These are phyloP conservation scores for Vigna angularis DNA, from an alignment of 306 rosid genomes.

Conservation along the genomic window DNA sequence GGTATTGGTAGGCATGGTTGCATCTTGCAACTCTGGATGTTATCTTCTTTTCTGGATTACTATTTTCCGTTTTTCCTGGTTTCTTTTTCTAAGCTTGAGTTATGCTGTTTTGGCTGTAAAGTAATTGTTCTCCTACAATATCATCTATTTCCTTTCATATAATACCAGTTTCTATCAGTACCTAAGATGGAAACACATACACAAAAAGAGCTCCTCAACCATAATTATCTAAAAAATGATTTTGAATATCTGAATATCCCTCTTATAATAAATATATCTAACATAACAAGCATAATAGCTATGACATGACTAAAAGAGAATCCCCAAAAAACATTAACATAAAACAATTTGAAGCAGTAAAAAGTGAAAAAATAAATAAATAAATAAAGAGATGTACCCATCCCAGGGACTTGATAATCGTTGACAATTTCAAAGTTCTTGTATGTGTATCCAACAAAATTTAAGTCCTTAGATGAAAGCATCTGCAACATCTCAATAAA, in stretches of 20 bases:
- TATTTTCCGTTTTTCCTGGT: no score
- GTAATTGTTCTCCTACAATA: no score
- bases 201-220: slow-evolving; percentile 1
- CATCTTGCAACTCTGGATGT: no score
- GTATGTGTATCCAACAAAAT: slow-evolving; percentile 96
- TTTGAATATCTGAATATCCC: background rate
- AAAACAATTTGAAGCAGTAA: slow-evolving; percentile 25
- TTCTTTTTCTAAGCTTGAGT: no score
- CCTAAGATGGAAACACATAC: slow-evolving; percentile 17
- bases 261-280: background rate
- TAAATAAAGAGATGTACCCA: slow-evolving; percentile 60
- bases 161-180: background rate
- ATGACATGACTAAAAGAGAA: slow-evolving; percentile 29
- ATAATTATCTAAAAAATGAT: slow-evolving; percentile 3
- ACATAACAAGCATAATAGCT: slow-evolving; percentile 5
- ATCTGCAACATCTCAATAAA: slow-evolving; percentile 63
- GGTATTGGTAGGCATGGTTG: no score
- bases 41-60: no score
- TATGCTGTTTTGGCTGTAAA: no score
- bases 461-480: slow-evolving; percentile 97
- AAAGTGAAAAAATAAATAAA: background rate
- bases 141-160: no score
- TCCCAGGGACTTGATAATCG: slow-evolving; percentile 97
- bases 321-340: background rate
- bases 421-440: slow-evolving; percentile 97